phyloP scores from a whole-genome alignment of 768 basidiomycete species.

The Termitomyces titanicus region DNA sequence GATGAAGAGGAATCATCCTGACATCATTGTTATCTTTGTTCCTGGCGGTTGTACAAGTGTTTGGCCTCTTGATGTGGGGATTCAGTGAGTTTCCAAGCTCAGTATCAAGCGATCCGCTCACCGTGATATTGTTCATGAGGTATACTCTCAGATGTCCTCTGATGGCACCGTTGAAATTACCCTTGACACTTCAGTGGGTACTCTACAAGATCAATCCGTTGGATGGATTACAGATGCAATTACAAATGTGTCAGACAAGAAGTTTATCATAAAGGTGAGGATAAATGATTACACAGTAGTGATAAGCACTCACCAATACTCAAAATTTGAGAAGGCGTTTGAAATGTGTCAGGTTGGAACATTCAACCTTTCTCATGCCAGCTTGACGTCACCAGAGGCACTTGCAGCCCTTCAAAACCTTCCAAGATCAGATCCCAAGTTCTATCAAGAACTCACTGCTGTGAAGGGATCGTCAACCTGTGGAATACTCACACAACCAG shows the following conservation, averaged over 20 bases:
- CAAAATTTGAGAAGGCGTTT: neutral
- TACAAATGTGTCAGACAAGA: neutral
- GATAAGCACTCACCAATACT: neutral
- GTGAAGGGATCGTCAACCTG: no score
- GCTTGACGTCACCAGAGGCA: neutral
- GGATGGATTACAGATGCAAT: neutral
- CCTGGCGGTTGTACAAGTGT: slow-evolving; percentile 7
- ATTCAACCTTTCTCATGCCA: neutral
- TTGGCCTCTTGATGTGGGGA: slow-evolving; percentile 4
- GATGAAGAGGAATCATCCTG: slow-evolving; percentile 5
- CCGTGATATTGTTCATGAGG: neutral
- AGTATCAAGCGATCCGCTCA: slow-evolving; percentile 1
- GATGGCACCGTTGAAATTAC: neutral
- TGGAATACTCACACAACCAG: no score
- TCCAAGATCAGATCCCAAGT: neutral
- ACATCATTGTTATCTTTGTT: slow-evolving; percentile 4
- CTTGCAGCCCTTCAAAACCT: neutral
- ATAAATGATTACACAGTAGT: neutral
- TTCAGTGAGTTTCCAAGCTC: neutral
- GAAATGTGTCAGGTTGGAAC: neutral
- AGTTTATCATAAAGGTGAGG: neutral
- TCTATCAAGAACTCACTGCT: neutral
- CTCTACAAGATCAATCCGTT: neutral
- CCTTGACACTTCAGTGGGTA: neutral
- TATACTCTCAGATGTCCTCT: neutral